Percentiles rank a stretch among this genome's conserved stretches.
Evolutionary conservation across 2,329 filamentous ascomycete genomes (phyloP).

Genomic region (Albophoma yamanashiensis): DNA sequence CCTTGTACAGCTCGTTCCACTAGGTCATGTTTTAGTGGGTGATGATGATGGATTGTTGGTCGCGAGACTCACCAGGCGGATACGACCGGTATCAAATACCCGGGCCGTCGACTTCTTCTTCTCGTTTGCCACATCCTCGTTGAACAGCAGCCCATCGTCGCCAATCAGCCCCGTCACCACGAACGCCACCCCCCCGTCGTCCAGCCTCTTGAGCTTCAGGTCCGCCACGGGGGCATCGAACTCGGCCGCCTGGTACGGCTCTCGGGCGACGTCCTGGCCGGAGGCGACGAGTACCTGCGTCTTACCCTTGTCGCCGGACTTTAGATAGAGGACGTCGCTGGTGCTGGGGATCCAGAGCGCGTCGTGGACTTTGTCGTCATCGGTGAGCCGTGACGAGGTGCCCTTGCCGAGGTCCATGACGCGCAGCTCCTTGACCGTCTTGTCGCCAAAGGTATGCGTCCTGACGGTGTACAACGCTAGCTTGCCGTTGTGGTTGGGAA

Average conservation of each 20-base stretch:
- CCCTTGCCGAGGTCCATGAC: conserved; percentile 21
- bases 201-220: conserved; percentile 22
- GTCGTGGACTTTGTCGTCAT: conserved; percentile 18
- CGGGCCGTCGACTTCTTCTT: conserved; percentile 16
- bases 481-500: conserved; percentile 29
- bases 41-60: rapidly evolving
- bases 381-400: conserved; percentile 12
- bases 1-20: conserved; percentile 20
- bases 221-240: conserved; percentile 20
- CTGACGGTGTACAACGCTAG: conserved; percentile 29
- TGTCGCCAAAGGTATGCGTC: conserved; percentile 21
- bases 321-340: conserved; percentile 4
- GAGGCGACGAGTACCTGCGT: conserved; percentile 20
- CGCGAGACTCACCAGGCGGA: conserved; percentile 18
- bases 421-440: conserved; percentile 19
- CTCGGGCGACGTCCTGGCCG: conserved; percentile 8
- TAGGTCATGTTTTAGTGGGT: conserved; percentile 6
- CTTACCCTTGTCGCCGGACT: conserved; percentile 14
- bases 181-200: conserved; percentile 22
- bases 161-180: conserved; percentile 22
- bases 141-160: conserved; percentile 19
- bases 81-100: conserved; percentile 21
- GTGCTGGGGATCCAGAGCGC: conserved; percentile 24
- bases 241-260: conserved; percentile 15
- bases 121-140: conserved; percentile 14